These are phyloP conservation scores for Ogataea chonburiensis DNA, from an alignment of 805 yeast species.

Conservation along the genomic window DNA sequence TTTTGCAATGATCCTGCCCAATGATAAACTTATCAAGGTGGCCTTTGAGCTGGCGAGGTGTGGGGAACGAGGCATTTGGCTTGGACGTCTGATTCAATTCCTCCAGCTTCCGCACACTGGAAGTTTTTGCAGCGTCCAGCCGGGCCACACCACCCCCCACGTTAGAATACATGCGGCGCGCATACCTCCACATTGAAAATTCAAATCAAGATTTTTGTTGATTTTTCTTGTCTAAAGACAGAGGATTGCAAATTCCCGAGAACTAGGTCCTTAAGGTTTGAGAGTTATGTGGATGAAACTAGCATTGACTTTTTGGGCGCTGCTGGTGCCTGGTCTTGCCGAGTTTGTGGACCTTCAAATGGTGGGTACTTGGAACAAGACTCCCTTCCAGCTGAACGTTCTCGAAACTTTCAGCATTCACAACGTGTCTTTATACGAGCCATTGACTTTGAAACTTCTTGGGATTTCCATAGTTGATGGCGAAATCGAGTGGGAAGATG, in stretches of 20 bases:
- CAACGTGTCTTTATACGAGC: slow-evolving; percentile 38
- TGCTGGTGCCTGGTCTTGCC: slow-evolving; percentile 6
- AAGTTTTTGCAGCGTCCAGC: slow-evolving; percentile 4
- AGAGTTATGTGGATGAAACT: too few relatives aligned
- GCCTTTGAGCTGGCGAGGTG: slow-evolving; percentile 46
- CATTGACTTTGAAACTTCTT: slow-evolving; percentile 32
- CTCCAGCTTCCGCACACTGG: slow-evolving; percentile 3
- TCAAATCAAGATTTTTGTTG: neutral
- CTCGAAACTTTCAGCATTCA: slow-evolving; percentile 39
- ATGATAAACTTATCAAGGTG: slow-evolving; percentile 51
- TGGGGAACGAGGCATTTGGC: slow-evolving; percentile 34
- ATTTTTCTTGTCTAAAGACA: too few relatives aligned
- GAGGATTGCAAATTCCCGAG: too few relatives aligned
- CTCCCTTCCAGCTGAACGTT: slow-evolving; percentile 43
- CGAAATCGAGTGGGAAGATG: slow-evolving; percentile 27
- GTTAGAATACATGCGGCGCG: slow-evolving; percentile 4
- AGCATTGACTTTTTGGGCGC: slow-evolving; percentile 1
- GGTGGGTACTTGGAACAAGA: slow-evolving; percentile 39
- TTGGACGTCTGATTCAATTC: neutral
- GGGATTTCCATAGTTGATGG: slow-evolving; percentile 26
- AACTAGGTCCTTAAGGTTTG: too few relatives aligned
- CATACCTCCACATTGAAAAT: slow-evolving; percentile 7
- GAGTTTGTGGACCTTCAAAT: slow-evolving; percentile 32
- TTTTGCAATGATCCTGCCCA: slow-evolving; percentile 56
- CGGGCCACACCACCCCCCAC: slow-evolving; percentile 4